These are phyloP conservation scores for Oenanthe sinensis DNA, from an alignment of 129 eudicot species.

Conservation along the genomic window DNA sequence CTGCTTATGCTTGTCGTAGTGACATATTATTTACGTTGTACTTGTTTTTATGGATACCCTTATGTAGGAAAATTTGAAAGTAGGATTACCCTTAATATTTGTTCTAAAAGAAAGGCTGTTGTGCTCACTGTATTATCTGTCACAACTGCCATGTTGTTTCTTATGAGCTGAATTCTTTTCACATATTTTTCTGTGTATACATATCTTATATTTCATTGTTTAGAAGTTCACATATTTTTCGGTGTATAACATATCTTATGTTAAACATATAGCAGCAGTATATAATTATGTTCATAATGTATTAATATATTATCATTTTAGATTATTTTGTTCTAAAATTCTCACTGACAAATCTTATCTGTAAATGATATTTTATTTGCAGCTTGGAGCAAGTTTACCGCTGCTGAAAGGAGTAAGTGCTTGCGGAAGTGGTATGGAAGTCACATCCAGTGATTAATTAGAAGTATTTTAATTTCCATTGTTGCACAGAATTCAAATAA, in stretches of 20 bases:
- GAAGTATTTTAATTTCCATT: not conserved
- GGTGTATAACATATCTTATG: not conserved
- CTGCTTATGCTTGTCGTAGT: not conserved
- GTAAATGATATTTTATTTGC: slow-evolving; percentile 12
- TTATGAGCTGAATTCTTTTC: not conserved
- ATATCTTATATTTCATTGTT: too few species aligned
- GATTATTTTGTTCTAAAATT: not conserved
- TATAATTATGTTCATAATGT: not conserved
- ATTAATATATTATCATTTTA: not conserved
- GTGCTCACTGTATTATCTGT: not conserved
- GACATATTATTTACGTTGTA: not conserved
- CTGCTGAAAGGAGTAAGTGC: slow-evolving; percentile 70
- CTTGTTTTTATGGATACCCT: not conserved
- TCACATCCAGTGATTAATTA: slow-evolving; percentile 7
- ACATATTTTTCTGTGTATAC: too few species aligned
- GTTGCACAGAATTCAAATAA: not conserved
- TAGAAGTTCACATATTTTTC: not conserved
- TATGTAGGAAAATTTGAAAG: not conserved
- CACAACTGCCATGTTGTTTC: not conserved
- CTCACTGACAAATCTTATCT: slow-evolving; percentile 3
- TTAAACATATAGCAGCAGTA: not conserved
- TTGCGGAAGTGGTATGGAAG: slow-evolving; percentile 67
- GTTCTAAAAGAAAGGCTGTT: not conserved
- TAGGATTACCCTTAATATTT: not conserved
- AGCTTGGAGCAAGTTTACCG: slow-evolving; percentile 91